Percentiles rank a stretch among this genome's conserved stretches.
phyloP scores from a whole-genome alignment of 1,284 basidiomycete species.

The Uromyces viciae-fabae region DNA sequence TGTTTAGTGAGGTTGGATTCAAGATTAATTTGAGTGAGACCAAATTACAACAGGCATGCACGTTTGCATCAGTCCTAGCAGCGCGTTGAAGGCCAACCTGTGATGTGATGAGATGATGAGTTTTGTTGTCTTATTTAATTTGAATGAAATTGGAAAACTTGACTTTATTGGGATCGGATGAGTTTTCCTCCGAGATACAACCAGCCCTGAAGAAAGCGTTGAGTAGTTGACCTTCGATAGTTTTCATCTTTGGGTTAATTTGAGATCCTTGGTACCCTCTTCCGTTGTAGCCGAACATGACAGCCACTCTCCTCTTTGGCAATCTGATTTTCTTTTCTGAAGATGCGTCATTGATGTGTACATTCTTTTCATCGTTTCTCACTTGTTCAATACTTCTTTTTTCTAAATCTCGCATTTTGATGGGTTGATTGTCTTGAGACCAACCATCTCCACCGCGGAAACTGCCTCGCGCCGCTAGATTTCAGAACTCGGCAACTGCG shows the following conservation, averaged over 20 bases:
- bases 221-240: slow-evolving; percentile 89
- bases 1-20: slow-evolving; percentile 45
- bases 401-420: no score
- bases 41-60: slow-evolving; percentile 92
- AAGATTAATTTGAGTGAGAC: slow-evolving; percentile 56
- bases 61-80: slow-evolving; percentile 93
- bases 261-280: slow-evolving; percentile 85
- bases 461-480: no score
- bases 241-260: slow-evolving; percentile 66
- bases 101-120: background rate
- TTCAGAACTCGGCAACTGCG: no score
- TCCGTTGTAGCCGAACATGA: slow-evolving; percentile 61
- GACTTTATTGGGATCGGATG: slow-evolving; percentile 80
- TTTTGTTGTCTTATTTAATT: background rate
- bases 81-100: slow-evolving; percentile 81
- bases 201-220: slow-evolving; percentile 81
- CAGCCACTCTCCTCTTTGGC: slow-evolving; percentile 61
- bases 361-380: no score
- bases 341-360: no score
- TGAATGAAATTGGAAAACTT: background rate
- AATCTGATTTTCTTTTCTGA: slow-evolving; percentile 50
- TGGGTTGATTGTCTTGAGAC: no score
- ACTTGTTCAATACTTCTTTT: no score
- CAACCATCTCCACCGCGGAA: no score
- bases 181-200: slow-evolving; percentile 86